Conservation (phyloP, 169 alveolate species). For the Ichthyophthirius multifiliis region DNA sequence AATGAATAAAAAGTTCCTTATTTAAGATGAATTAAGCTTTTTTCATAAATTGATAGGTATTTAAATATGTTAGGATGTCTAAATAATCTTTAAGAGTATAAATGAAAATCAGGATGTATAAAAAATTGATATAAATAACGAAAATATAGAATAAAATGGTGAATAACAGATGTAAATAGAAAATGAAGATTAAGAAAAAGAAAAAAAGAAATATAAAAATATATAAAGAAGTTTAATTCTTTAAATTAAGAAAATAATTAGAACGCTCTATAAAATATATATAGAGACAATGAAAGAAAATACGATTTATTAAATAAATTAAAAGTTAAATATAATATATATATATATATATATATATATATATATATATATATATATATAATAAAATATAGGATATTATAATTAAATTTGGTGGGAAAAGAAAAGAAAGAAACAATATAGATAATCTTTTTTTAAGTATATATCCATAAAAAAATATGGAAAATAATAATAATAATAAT, state of each 20-base stretch:
- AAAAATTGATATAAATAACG: not conserved
- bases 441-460: not conserved
- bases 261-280: not conserved
- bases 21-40: not conserved
- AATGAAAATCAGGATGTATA: not conserved
- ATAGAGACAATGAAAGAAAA: slow-evolving; percentile 5
- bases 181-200: no score
- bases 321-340: not conserved
- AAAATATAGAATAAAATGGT: not conserved
- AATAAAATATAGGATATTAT: no score
- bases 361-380: no score
- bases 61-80: not conserved
- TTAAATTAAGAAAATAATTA: not conserved
- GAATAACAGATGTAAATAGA: not conserved
- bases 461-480: not conserved
- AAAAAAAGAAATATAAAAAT: not conserved
- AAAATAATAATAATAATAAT: not conserved
- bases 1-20: not conserved
- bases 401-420: slow-evolving; percentile 7
- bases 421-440: not conserved
- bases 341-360: no score
- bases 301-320: not conserved
- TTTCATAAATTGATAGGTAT: not conserved
- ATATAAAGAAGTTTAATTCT: not conserved
- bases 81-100: not conserved